Evolutionary conservation across 495 filamentous ascomycete genomes (phyloP), one percentile per base, ranked within the genome.

Genomic region (Talaromyces adpressus): DNA sequence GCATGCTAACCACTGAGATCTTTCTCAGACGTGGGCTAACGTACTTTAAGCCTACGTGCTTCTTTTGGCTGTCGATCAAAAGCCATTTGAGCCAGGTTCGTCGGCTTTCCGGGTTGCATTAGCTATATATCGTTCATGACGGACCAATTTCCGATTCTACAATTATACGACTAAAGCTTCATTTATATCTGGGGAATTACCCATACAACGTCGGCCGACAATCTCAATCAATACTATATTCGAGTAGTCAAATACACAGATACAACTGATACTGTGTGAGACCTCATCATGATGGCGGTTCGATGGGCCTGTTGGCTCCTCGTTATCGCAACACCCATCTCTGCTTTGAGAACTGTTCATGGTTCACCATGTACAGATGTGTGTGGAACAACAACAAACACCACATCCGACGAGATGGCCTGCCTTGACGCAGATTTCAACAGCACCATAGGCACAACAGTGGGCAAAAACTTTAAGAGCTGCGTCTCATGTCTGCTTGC

Each of bases 401-500:
- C 82, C 14, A 80, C 77, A 36, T 64, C 71, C 6, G 67, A 65
- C 4, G 82, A 89, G 57, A 84, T 89, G 49, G 71, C 72, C 1
- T 89, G 86, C 68, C 61, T 77, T 49, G 84, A 89, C 69, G 56
- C 65, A 41, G 36, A 41, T 2, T 71, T 77, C 4, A 88, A 78
- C 65, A 73, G 72, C 16, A 69, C 66, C 9, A 76, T 79, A 1
- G 59, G 63, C 0, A 72, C 67, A 9, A 1, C 36, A 14, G 36
- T 41, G 8, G 87, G 85, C 1, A 72, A 69, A 27, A 72, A 74
- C 52, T 89, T 87, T 65, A 69, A 87, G 66, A 71, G 76, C 7
- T 89, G 87, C 60, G 60, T 88, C 27, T 71, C 74, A n/a, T 89
- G 87, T 63, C 70, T 85, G 59, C 72, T 88, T 65, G 69, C 78